phyloP scores from a whole-genome alignment of 352 stramenopile species.

The Phytophthora constricta region DNA sequence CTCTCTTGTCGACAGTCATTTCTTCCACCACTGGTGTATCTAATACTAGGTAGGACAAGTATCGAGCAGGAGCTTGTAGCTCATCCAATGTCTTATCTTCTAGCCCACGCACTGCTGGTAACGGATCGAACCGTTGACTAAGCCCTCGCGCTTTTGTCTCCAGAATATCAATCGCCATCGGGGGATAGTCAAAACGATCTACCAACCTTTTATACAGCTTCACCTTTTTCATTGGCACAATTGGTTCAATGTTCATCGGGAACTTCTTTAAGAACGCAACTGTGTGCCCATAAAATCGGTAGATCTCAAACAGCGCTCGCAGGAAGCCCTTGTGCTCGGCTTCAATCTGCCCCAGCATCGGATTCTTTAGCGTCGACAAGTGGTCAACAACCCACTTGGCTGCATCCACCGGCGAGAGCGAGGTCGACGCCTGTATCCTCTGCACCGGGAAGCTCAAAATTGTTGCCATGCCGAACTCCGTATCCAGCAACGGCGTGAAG shows the following conservation, averaged over 20 bases:
- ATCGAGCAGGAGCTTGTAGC: conserved; percentile 46
- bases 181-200: conserved; percentile 62
- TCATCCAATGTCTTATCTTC: conserved; percentile 45
- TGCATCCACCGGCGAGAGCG: conserved; percentile 54
- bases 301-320: conserved; percentile 70
- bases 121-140: conserved; percentile 62
- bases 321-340: conserved; percentile 50
- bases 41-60: conserved; percentile 64
- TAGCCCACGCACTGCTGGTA: conserved; percentile 35
- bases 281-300: conserved; percentile 76
- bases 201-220: conserved; percentile 68
- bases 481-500: conserved; percentile 75
- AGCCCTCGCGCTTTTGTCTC: conserved; percentile 50
- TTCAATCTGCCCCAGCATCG: conserved; percentile 55
- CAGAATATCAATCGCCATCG: conserved; percentile 72
- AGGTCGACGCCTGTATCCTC: conserved; percentile 39
- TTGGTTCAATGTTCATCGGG: conserved; percentile 41
- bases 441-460: conserved; percentile 64
- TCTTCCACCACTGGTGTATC: conserved; percentile 52
- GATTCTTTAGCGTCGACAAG: conserved; percentile 65
- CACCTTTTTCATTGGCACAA: conserved; percentile 48
- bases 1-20: conserved; percentile 24
- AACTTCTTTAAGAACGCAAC: conserved; percentile 57
- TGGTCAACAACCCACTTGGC: conserved; percentile 65
- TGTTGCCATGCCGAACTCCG: conserved; percentile 61